Conservation (phyloP, 352 stramenopile species). For the Achlya hypogyna region DNA sequence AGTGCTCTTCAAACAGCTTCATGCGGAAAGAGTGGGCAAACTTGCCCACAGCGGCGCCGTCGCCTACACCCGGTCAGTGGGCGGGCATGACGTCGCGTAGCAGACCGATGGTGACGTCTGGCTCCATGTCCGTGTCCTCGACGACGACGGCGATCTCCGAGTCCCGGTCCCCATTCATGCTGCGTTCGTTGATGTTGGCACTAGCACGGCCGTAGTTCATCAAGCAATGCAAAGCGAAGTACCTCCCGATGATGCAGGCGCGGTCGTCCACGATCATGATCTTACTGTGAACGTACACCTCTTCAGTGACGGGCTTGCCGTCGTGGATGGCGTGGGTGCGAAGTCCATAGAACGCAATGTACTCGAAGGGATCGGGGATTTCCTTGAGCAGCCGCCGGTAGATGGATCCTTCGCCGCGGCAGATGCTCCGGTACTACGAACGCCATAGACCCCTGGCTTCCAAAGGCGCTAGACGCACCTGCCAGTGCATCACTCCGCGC, state of each 20-base stretch:
- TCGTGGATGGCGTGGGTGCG: conserved; percentile 42
- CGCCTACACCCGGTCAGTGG: conserved; percentile 17
- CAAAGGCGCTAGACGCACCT: neutral
- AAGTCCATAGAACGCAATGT: conserved; percentile 80
- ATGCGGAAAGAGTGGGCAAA: conserved; percentile 82
- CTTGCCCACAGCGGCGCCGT: conserved; percentile 49
- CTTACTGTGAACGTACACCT: conserved; percentile 88
- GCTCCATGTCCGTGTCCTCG: conserved; percentile 68
- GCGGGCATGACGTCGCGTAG: neutral
- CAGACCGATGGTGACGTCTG: conserved; percentile 32
- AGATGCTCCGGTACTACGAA: conserved; percentile 70
- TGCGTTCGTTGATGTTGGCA: conserved; percentile 83
- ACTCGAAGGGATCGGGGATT: conserved; percentile 73
- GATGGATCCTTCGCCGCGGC: conserved; percentile 67
- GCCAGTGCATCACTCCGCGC: conserved; percentile 80
- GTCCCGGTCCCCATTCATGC: conserved; percentile 77
- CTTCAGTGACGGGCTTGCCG: conserved; percentile 45
- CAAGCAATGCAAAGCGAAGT: neutral
- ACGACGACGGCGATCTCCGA: conserved; percentile 80
- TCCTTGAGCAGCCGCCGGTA: conserved; percentile 74
- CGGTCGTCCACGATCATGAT: conserved; percentile 85
- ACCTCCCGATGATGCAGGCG: conserved; percentile 62
- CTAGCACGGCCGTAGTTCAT: neutral
- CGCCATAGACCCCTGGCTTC: neutral
- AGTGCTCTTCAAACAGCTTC: conserved; percentile 81